Evolutionary conservation across 2,329 filamentous ascomycete genomes (phyloP).

Genomic region (Didymella sp.): DNA sequence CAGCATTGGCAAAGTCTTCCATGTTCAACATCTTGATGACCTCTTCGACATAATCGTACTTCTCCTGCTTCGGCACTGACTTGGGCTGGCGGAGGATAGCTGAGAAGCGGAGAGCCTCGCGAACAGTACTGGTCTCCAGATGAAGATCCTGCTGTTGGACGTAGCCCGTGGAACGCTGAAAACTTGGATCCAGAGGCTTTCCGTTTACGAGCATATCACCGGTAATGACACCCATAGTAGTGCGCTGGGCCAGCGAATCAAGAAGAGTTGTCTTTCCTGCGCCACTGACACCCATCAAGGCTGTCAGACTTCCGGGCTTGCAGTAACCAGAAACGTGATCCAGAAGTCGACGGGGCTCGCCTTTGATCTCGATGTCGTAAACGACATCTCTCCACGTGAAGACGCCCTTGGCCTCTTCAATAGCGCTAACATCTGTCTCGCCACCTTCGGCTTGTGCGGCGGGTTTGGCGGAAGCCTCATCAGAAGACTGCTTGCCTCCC

Average conservation of each 20-base stretch:
- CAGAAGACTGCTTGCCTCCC: conserved; percentile 37
- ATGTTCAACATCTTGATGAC: conserved; percentile 72
- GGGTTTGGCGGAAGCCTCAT: conserved; percentile 46
- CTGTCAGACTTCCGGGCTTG: conserved; percentile 60
- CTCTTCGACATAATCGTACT: conserved; percentile 67
- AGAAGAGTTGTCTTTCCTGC: conserved; percentile 51
- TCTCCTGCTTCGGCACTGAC: conserved; percentile 62
- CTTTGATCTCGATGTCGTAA: conserved; percentile 49
- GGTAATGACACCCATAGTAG: conserved; percentile 48
- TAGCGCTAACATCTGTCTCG: conserved; percentile 49
- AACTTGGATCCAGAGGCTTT: conserved; percentile 43
- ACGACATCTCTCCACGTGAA: conserved; percentile 50
- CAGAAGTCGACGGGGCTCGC: conserved; percentile 59
- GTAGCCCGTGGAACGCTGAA: conserved; percentile 50
- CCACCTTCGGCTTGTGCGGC: conserved; percentile 40
- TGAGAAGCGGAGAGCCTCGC: conserved; percentile 47
- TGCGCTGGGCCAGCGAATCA: conserved; percentile 46
- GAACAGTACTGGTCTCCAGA: conserved; percentile 48
- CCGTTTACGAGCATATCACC: conserved; percentile 51
- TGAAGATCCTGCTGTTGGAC: conserved; percentile 53
- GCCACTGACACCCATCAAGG: conserved; percentile 48
- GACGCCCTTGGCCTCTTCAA: conserved; percentile 51
- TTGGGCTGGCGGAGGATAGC: conserved; percentile 58
- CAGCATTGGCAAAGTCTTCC: conserved; percentile 70
- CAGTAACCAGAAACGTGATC: conserved; percentile 63